phyloP scores from a whole-genome alignment of 257 asterid genomes.

The Penstemon barbatus region DNA sequence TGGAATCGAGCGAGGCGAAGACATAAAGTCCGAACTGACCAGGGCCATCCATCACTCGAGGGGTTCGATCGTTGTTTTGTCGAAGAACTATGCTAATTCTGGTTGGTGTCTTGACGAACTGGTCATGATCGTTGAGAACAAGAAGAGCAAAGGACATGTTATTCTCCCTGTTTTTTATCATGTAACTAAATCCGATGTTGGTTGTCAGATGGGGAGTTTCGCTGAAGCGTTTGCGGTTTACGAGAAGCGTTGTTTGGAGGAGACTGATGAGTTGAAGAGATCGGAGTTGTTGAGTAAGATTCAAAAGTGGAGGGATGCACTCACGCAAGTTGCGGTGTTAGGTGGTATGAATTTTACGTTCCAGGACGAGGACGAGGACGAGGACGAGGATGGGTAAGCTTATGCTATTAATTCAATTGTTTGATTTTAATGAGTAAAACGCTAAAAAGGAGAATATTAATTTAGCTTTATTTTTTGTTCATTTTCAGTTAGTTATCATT shows the following conservation, averaged over 20 bases:
- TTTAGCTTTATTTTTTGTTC: too few species aligned
- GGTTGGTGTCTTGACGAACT: constrained; percentile 28
- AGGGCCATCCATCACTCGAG: constrained; percentile 10
- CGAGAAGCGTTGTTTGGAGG: not conserved
- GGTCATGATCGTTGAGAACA: constrained; percentile 5
- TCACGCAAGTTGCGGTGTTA: constrained; percentile 15
- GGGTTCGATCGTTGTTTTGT: constrained; percentile 21
- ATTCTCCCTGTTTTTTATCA: constrained; percentile 22
- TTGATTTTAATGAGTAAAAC: too few species aligned
- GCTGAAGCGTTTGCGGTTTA: constrained; percentile 13
- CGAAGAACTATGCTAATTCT: constrained; percentile 19
- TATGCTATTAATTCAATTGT: too few species aligned
- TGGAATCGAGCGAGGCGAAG: constrained; percentile 20
- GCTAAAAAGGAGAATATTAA: too few species aligned
- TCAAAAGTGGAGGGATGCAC: constrained; percentile 24
- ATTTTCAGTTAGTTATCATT: too few species aligned
- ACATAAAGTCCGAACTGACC: constrained; percentile 12
- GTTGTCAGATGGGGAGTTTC: constrained; percentile 21
- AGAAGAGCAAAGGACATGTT: not conserved
- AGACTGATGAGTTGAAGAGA: not conserved
- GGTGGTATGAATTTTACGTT: not conserved
- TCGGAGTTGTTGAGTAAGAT: not conserved
- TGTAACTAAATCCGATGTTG: constrained; percentile 19
- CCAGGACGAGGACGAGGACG: not conserved
- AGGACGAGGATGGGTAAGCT: constrained; percentile 8